Evolutionary conservation across 78 protist species (phyloP).

Genomic region (Dictyostelium discoideum): DNA sequence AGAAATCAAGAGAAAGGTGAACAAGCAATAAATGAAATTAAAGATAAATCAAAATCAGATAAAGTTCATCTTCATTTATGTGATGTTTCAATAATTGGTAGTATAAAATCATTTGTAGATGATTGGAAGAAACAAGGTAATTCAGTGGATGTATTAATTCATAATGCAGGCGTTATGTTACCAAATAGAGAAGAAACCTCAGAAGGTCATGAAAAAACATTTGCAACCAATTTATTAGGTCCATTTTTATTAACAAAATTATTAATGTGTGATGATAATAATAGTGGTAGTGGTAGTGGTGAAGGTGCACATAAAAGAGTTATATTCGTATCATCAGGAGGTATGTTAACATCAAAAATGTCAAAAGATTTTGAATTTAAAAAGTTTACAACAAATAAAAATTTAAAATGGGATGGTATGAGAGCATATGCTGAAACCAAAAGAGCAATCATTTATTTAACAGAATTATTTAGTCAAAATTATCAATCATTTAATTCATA

Average conservation of each 20-base stretch:
- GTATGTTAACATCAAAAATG: constrained; percentile 60
- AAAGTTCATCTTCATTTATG: constrained; percentile 2
- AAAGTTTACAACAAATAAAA: not conserved
- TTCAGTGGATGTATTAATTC: constrained; percentile 14
- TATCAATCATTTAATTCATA: constrained; percentile 23
- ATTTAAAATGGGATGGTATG: constrained; percentile 21
- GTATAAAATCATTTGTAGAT: not conserved
- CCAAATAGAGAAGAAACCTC: not conserved
- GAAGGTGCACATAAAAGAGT: not conserved
- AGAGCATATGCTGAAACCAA: constrained; percentile 58
- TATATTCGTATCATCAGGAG: constrained; percentile 61
- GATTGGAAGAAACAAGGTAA: not conserved
- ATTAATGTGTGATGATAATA: not conserved
- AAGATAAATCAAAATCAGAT: not conserved
- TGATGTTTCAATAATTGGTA: constrained; percentile 4
- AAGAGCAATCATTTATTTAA: constrained; percentile 25
- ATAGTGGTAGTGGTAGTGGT: not conserved
- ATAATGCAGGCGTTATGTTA: constrained; percentile 71
- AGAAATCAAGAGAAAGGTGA: constrained; percentile 61
- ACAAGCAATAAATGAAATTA: constrained; percentile 39
- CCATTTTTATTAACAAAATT: constrained; percentile 28
- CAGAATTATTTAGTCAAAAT: constrained; percentile 27
- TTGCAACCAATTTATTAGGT: constrained; percentile 54
- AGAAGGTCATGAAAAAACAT: constrained; percentile 37
- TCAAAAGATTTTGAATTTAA: constrained; percentile 26